phyloP scores from a whole-genome alignment of 139 green algal species.

The Micromonas commoda region DNA sequence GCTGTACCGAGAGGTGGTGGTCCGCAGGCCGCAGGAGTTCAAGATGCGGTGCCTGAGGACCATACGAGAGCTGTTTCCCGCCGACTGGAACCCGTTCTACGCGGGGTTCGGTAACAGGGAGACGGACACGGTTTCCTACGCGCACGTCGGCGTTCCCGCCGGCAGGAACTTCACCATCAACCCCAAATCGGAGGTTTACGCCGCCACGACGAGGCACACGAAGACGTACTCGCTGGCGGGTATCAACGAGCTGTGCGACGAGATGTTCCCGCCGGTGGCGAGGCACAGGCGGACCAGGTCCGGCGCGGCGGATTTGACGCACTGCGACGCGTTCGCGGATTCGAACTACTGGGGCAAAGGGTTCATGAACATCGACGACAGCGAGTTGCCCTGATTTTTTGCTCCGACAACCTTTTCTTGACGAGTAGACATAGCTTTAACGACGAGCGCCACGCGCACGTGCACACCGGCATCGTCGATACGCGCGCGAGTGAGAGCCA shows the following conservation, averaged over 20 bases:
- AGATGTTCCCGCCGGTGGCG: constrained; percentile 18
- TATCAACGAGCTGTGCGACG: neutral
- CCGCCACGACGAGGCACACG: neutral
- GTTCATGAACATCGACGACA: neutral
- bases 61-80: constrained; percentile 79
- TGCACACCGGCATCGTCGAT: too few relatives aligned
- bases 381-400: neutral
- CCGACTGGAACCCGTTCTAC: constrained; percentile 82
- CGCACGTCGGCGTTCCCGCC: constrained; percentile 65
- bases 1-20: constrained; percentile 77
- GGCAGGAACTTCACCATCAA: constrained; percentile 92
- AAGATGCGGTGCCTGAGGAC: constrained; percentile 78
- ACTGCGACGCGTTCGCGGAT: neutral
- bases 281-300: neutral
- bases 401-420: too few relatives aligned
- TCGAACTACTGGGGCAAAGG: neutral
- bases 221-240: constrained; percentile 12
- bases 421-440: too few relatives aligned
- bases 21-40: constrained; percentile 87
- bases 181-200: constrained; percentile 44
- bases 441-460: too few relatives aligned
- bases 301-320: too few relatives aligned
- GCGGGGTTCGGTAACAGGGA: constrained; percentile 88
- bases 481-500: too few relatives aligned
- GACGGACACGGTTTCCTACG: constrained; percentile 87